Evolutionary conservation across 108 stramenopile species (phyloP), one percentile per base, ranked within the genome.

Genomic region (Nitzschia palea): DNA sequence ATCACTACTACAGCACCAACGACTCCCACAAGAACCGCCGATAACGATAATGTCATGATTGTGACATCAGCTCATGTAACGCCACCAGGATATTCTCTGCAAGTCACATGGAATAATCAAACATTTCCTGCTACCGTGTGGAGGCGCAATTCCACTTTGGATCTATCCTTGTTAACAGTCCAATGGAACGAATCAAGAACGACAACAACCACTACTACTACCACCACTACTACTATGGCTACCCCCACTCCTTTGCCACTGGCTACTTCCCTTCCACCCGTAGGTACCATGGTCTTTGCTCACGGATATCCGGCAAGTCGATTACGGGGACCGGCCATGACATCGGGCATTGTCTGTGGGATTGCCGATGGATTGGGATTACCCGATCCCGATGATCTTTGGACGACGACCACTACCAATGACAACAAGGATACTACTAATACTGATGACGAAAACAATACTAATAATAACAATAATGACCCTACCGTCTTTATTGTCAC

Each of bases 231-330:
- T n/a, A n/a, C n/a, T n/a, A n/a, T n/a, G n/a, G n/a, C n/a, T n/a
- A n/a, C n/a, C n/a, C n/a, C n/a, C n/a, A n/a, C n/a, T n/a, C n/a
- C n/a, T n/a, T n/a, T n/a, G n/a, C n/a, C n/a, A n/a, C 35, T 73
- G n/a, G 42, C 50, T 14, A 76, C 58, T 0, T 68, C 63, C 10
- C 62, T 51, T 32, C 77, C 74, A 20, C 74, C 70, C 44, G 74
- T 79, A 56, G 81, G 81, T 22, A 79, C 77, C 45, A 62, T 69
- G 12, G 65, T 73, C 28, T 82, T 75, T 64, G 60, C 77, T 18
- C 73, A 74, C 47, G 81, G 81, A 56, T 82, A 82, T 70, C 81
- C 81, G 55, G 78, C 76, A 53, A 69, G 78, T 48, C 64, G 65
- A 8, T 52, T 82, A 31, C 76, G 74, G 25, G 78, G 78, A 30